Evolutionary conservation across 1,139 yeast species (phyloP), one percentile per base, ranked within the genome.

Genomic region (Zygoascus hellenicus): DNA sequence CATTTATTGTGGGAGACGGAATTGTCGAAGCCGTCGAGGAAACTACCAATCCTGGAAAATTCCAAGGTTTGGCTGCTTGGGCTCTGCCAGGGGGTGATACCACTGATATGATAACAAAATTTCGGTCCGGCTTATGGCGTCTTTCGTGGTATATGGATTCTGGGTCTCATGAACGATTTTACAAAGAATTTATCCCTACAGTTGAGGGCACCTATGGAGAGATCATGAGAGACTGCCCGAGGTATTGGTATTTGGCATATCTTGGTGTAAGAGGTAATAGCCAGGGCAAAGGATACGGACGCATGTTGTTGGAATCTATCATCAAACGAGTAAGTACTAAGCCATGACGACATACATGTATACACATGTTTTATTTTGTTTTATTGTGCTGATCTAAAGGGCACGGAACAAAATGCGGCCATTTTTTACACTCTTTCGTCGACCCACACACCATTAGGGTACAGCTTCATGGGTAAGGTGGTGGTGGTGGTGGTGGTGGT

Each of bases 111-210:
- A 6, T 14, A 7, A 30, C 33, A 19, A 14, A 19, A 13, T 15
- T 30, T 16, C 35, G 43, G 13, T 29, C 35, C 9, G 43, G 43
- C 2, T 36, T 40, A 10, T 40, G 35, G 35, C 17, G 29, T 13
- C 43, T 40, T 30, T 31, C 43, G 11, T 40, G 43, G 43, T 40
- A 40, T 26, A 40, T 40, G 43, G 43, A 40, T 30, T 15, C 16
- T 11, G 37, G 26, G 3, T 22, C 43, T 10, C 15, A 40, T 6
- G 9, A 2, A 2, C 17, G 43, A n/a, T 40, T 40, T 14, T 40
- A 40, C 29, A 36, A 40, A 5, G 43, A 40, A n/a, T 40, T 40
- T 17, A 13, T 40, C 5, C 17, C 17, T 5, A 16, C 37, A 9
- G 19, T 40, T 9, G 43, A 40, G 15, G 43, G 28, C 15, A 31